Evolutionary conservation across 208 protist genomes (phyloP), one percentile per base, ranked within the genome.

Genomic region (Leishmania tropica): DNA sequence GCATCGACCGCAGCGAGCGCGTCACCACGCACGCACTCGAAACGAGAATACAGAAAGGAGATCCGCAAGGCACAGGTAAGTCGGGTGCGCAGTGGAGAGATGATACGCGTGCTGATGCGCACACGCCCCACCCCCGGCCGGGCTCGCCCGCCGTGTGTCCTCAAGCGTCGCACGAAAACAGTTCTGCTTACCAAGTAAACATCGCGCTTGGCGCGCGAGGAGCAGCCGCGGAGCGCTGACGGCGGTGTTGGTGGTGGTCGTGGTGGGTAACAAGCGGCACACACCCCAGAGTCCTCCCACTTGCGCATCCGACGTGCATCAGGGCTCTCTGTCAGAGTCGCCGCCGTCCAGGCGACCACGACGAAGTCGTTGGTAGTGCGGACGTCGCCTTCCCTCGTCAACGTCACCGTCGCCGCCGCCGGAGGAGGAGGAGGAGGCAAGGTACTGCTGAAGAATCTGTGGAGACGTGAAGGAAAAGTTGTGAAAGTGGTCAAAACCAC

Each of bases 381-480:
- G 70, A 19, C 21, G 24, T 54, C 48, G 37, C n/a, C 51, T 42
- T 21, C 28, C 35, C 5, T 68, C 70, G 11, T 56, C 77, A 40
- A 58, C 56, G 17, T 35, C 67, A 60, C 70, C 31, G 48, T 45
- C 40, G 28, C 13, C 48, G 58, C 37, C 54, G 1, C 31, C 84
- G 65, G 37, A 28, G 45, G 76, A 42, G 21, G 78, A 72, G 47
- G 80, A 65, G 21, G 78, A 72, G 47, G 83, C 64, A 45, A 86
- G 78, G 58, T 83, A 85, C 67, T 88, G 81, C 75, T 83, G 76
- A 58, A 83, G 35, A 56, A 84, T 79, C 75, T 81, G 84, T 28
- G 80, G 83, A 21, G 84, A 85, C 7, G 83, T 86, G 70, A 90
- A 90, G 42, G 87, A 90, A 58, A 90, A 90, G 78, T 90, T 90